Evolutionary conservation across 768 basidiomycete species (phyloP).

Genomic region (Dioszegia hungarica): DNA sequence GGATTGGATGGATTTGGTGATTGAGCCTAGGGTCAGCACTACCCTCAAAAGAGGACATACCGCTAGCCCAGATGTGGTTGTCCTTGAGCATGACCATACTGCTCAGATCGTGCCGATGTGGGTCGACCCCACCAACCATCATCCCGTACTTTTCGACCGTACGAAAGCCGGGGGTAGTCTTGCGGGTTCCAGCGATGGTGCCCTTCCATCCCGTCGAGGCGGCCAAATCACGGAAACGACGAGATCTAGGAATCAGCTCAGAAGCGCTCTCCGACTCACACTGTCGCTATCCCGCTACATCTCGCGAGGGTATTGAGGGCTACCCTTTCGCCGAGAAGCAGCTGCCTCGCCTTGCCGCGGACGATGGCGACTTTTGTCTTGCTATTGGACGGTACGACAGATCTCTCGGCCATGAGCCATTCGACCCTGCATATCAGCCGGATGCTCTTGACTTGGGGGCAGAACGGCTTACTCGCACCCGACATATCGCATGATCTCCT

Average conservation of each 20-base stretch:
- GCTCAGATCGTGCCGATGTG: conserved; percentile 92
- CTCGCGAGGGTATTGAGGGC: conserved; percentile 89
- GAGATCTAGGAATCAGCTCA: conserved; percentile 59
- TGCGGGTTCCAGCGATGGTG: conserved; percentile 87
- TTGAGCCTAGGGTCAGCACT: conserved; percentile 59
- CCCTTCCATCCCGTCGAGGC: conserved; percentile 73
- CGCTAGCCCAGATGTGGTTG: conserved; percentile 97
- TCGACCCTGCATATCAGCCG: conserved; percentile 61
- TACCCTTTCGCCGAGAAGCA: conserved; percentile 86
- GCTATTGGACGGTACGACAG: conserved; percentile 64
- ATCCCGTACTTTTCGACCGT: conserved; percentile 98
- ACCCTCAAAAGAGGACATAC: conserved; percentile 50
- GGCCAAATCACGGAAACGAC: conserved; percentile 72
- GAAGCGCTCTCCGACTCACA: conserved; percentile 54
- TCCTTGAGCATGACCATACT: conserved; percentile 99
- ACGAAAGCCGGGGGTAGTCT: conserved; percentile 96
- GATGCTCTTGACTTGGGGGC: background rate
- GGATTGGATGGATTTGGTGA: conserved; percentile 75
- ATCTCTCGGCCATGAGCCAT: conserved; percentile 88
- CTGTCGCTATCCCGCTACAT: conserved; percentile 94
- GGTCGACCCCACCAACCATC: conserved; percentile 92
- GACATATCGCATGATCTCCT: conserved; percentile 81
- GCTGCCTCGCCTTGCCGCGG: conserved; percentile 74
- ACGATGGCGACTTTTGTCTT: conserved; percentile 73
- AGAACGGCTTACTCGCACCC: conserved; percentile 73